These are phyloP conservation scores for Boletellus deceptivus DNA, from an alignment of 1,284 basidiomycete species.

Conservation along the genomic window DNA sequence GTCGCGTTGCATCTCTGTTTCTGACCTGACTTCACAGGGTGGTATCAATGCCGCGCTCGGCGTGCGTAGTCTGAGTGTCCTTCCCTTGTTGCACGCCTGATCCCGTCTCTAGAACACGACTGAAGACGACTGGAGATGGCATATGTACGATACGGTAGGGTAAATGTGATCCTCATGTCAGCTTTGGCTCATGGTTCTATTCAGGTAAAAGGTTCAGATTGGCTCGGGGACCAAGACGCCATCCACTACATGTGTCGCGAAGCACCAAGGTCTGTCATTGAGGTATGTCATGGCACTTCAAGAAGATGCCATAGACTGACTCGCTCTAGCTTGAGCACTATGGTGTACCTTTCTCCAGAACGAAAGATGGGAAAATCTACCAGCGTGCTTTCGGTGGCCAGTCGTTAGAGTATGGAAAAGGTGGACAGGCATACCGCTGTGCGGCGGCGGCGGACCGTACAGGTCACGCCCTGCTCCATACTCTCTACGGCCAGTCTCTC, in stretches of 20 bases:
- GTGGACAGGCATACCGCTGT: conserved; percentile 98
- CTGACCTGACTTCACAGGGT: conserved; percentile 54
- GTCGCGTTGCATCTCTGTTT: not conserved
- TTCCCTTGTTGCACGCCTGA: conserved; percentile 12
- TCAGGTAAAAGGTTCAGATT: conserved; percentile 98
- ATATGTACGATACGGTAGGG: conserved; percentile 97
- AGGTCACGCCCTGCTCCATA: conserved; percentile 97
- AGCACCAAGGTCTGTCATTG: conserved; percentile 90
- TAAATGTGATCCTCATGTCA: not conserved
- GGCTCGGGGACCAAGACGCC: conserved; percentile 99
- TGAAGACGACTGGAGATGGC: conserved; percentile 99
- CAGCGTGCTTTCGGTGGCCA: conserved; percentile 99
- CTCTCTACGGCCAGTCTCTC: conserved; percentile 97
- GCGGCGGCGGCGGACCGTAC: conserved; percentile 99
- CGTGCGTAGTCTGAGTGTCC: conserved; percentile 45
- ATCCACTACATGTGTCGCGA: conserved; percentile 99
- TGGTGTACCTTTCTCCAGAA: conserved; percentile 98
- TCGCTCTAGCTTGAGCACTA: conserved; percentile 88
- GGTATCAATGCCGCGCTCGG: conserved; percentile 99
- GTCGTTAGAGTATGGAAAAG: conserved; percentile 96
- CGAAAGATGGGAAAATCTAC: conserved; percentile 99
- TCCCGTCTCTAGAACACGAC: conserved; percentile 85
- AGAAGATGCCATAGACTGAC: not conserved
- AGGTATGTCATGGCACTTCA: conserved; percentile 48
- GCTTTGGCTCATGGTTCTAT: conserved; percentile 14